Evolutionary conservation across 1,284 basidiomycete genomes (phyloP), one percentile per base, ranked within the genome.

Genomic region (Puccinia horiana): DNA sequence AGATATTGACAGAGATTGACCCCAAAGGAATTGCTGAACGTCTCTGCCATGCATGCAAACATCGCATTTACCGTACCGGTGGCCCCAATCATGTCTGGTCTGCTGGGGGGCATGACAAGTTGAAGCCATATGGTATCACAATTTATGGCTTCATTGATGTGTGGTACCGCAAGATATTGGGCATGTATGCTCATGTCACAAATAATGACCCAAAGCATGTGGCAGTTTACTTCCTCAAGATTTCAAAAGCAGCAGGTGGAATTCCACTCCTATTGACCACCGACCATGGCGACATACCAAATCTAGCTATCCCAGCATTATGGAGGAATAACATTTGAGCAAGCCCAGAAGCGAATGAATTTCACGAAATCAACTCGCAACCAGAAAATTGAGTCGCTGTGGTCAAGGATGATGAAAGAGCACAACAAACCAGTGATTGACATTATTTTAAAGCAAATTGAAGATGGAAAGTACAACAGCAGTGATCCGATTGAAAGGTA

Each of bases 131-230:
- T 73, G 70, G 70, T 14, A 49, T 73, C 9, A 23, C 29, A 35
- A 26, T 58, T 20, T 61, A 52, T 37, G 74, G 52, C 35, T 40
- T 76, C 0, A 52, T 76, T 76, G 74, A 76, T 52, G 32, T 29
- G 11, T 76, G 74, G 74, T 58, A 52, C 58, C 42, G 52, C 2
- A 29, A 76, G 20, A 58, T 35, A 26, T 58, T 75, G 35, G 52
- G 73, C 14, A 42, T 58, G 49, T 42, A 20, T 29, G 32, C 37
- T 32, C 35, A 44, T 76, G 52, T 61, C 26, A 76, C 42, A 32
- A 76, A 76, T 40, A 76, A 76, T 76, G 74, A 76, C 32, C 74
- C 74, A 12, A 37, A 44, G 26, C 42, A 61, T 37, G 40, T 76
- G 35, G 74, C 35, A 11, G 40, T 58, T 32, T 61, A 61, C 40